Conservation (phyloP, 345 rosid species). For the Dipteronia dyeriana region DNA sequence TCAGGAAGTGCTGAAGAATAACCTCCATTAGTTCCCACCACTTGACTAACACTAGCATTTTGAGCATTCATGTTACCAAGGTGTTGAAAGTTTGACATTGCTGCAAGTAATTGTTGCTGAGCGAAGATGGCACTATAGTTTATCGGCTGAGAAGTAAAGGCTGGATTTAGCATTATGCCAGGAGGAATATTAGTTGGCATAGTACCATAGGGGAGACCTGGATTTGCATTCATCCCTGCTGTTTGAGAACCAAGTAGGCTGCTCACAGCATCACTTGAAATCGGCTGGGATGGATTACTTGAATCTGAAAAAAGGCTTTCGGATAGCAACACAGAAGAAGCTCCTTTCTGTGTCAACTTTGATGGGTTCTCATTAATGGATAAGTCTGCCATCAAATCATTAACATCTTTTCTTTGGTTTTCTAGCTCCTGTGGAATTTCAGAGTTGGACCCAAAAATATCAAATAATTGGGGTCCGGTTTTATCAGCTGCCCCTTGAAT, state of each 20-base stretch:
- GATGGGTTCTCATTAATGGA: conserved; percentile 51
- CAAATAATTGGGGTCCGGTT: conserved; percentile 49
- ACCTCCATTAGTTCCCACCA: conserved; percentile 41
- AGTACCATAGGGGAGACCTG: conserved; percentile 50
- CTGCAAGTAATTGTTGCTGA: conserved; percentile 83
- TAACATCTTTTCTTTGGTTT: conserved; percentile 38
- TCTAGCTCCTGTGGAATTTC: conserved; percentile 40
- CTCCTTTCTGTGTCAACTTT: conserved; percentile 41
- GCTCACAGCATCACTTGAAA: conserved; percentile 48
- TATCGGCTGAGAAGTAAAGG: conserved; percentile 61
- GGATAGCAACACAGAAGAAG: conserved; percentile 37
- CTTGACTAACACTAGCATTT: conserved; percentile 40
- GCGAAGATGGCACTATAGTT: conserved; percentile 68
- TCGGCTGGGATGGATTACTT: conserved; percentile 39
- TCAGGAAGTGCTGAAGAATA: conserved; percentile 68
- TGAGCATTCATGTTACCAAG: conserved; percentile 60
- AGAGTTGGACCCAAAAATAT: conserved; percentile 60
- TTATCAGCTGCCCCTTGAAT: conserved; percentile 32
- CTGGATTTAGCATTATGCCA: conserved; percentile 65
- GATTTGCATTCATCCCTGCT: conserved; percentile 46
- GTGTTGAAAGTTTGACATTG: conserved; percentile 74
- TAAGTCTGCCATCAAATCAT: conserved; percentile 73
- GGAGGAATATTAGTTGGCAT: conserved; percentile 63
- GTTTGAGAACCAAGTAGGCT: conserved; percentile 51
- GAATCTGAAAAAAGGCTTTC: conserved; percentile 48